These are phyloP conservation scores for Metschnikowia chrysomelidarum DNA, from an alignment of 805 yeast genomes.

Conservation along the genomic window DNA sequence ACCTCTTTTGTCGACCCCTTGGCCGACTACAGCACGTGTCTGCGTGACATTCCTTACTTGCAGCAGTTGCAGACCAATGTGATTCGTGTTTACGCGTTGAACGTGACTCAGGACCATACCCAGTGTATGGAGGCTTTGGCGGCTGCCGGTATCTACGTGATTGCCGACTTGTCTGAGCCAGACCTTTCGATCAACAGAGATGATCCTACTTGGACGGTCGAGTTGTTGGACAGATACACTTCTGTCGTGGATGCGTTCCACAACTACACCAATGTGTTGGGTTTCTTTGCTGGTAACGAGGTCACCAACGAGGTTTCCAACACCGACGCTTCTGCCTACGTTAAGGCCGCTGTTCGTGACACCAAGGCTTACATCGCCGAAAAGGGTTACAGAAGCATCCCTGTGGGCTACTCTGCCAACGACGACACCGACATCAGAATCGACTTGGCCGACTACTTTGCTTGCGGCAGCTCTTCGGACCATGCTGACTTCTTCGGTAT, in stretches of 20 bases:
- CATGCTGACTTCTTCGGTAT: slow-evolving; percentile 83
- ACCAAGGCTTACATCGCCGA: slow-evolving; percentile 61
- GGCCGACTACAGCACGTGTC: slow-evolving; percentile 59
- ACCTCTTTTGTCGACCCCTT: slow-evolving; percentile 64
- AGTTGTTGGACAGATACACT: slow-evolving; percentile 64
- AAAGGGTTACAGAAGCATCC: slow-evolving; percentile 63
- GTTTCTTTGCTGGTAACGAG: slow-evolving; percentile 87
- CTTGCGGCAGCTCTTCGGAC: slow-evolving; percentile 65
- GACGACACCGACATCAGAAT: slow-evolving; percentile 70
- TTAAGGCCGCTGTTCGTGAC: slow-evolving; percentile 82
- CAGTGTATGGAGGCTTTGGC: slow-evolving; percentile 64
- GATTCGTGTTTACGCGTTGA: slow-evolving; percentile 73
- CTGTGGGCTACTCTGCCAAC: slow-evolving; percentile 81
- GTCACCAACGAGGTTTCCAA: slow-evolving; percentile 65
- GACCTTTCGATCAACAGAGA: slow-evolving; percentile 58
- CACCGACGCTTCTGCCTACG: slow-evolving; percentile 76
- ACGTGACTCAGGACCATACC: slow-evolving; percentile 61
- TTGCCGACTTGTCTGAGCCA: slow-evolving; percentile 85
- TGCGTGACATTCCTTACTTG: slow-evolving; percentile 73
- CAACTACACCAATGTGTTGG: slow-evolving; percentile 68
- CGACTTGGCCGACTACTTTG: slow-evolving; percentile 68
- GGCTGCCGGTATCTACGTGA: slow-evolving; percentile 87
- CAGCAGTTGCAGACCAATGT: slow-evolving; percentile 62
- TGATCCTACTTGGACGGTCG: slow-evolving; percentile 62
- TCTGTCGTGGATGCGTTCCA: slow-evolving; percentile 66